These are phyloP conservation scores for Russula emetica DNA, from an alignment of 768 basidiomycete species.

Conservation along the genomic window DNA sequence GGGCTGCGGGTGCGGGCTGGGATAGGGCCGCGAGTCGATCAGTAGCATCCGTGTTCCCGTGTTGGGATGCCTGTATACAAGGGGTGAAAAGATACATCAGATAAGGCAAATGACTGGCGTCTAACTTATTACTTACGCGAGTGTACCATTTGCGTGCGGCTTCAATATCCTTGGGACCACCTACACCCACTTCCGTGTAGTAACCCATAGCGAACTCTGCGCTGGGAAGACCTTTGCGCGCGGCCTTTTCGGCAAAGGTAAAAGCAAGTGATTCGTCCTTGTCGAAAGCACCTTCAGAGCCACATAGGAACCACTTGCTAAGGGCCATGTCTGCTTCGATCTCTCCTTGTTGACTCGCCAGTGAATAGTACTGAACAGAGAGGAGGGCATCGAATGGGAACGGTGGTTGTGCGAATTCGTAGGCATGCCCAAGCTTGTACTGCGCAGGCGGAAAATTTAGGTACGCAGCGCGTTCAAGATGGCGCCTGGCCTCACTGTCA, in stretches of 20 bases:
- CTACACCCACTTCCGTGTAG: constrained; percentile 90
- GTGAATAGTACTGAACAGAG: constrained; percentile 84
- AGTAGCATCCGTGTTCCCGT: constrained; percentile 76
- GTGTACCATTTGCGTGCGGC: constrained; percentile 77
- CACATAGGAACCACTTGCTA: constrained; percentile 96
- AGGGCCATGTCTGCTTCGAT: constrained; percentile 95
- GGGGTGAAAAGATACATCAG: neutral
- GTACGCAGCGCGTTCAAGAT: constrained; percentile 82
- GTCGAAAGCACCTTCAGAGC: constrained; percentile 69
- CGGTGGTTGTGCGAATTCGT: constrained; percentile 84
- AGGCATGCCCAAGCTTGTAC: constrained; percentile 89
- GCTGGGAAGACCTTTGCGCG: constrained; percentile 63
- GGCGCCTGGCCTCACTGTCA: constrained; percentile 61
- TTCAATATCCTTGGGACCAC: constrained; percentile 57
- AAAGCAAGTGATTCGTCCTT: constrained; percentile 84
- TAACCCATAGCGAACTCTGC: constrained; percentile 97
- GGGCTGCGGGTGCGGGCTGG: constrained; percentile 52
- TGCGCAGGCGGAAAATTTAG: constrained; percentile 82
- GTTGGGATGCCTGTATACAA: constrained; percentile 55
- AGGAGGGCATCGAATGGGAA: constrained; percentile 86
- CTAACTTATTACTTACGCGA: constrained; percentile 39
- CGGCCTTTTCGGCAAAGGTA: constrained; percentile 88
- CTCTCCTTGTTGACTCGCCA: constrained; percentile 82
- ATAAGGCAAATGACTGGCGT: neutral
- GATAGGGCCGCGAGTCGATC: constrained; percentile 69